Conservation (phyloP, 176 grass and related monocot species). For the Melocanna baccifera region DNA sequence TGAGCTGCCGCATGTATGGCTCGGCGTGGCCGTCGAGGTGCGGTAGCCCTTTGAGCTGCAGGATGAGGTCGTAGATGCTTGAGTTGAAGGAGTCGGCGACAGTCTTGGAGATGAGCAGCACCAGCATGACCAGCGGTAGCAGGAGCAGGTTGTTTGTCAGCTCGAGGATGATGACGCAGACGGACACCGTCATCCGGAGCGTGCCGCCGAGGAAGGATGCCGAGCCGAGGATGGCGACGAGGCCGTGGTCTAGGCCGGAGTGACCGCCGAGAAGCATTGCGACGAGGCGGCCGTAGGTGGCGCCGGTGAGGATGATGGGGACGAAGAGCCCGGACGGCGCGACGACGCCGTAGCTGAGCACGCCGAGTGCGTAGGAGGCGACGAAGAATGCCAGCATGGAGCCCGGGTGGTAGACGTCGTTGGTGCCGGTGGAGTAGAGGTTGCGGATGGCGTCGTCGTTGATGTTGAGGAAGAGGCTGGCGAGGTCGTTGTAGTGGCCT, state of each 20-base stretch:
- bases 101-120: slow-evolving; percentile 89
- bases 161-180: slow-evolving; percentile 85
- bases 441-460: slow-evolving; percentile 91
- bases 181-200: slow-evolving; percentile 80
- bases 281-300: slow-evolving; percentile 73
- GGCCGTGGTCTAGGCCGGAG: slow-evolving; percentile 81
- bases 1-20: slow-evolving; percentile 93
- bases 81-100: slow-evolving; percentile 82
- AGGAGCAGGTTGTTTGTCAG: slow-evolving; percentile 94
- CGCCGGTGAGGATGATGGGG: slow-evolving; percentile 89
- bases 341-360: slow-evolving; percentile 91
- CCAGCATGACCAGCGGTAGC: slow-evolving; percentile 86
- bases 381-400: slow-evolving; percentile 71
- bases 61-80: slow-evolving; percentile 87
- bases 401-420: slow-evolving; percentile 65
- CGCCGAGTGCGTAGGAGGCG: slow-evolving; percentile 65
- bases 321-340: slow-evolving; percentile 84
- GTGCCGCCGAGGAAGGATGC: slow-evolving; percentile 90
- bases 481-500: slow-evolving; percentile 86
- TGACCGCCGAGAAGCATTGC: slow-evolving; percentile 54
- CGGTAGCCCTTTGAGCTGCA: slow-evolving; percentile 70
- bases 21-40: slow-evolving; percentile 83
- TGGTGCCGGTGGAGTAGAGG: slow-evolving; percentile 67
- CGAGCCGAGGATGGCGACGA: slow-evolving; percentile 86
- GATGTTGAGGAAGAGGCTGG: slow-evolving; percentile 83